phyloP scores from a whole-genome alignment of 441 rosid genomes.

The Pelargonium fulgidum region DNA sequence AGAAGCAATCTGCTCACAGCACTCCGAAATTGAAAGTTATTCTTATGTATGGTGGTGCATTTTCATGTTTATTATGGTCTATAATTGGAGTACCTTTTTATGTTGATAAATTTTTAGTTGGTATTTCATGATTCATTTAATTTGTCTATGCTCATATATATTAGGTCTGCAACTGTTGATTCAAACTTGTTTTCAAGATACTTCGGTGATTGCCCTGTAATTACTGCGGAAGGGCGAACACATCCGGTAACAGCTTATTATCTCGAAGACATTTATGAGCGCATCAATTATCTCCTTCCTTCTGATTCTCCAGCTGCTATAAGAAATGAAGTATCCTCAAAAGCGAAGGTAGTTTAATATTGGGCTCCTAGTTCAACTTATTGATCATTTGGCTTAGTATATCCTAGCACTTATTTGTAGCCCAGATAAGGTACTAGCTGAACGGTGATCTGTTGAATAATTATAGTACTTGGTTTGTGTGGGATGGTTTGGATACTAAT shows the following conservation, averaged over 20 bases:
- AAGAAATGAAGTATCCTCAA: slow-evolving; percentile 43
- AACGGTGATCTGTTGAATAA: no score
- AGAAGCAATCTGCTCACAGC: slow-evolving; percentile 55
- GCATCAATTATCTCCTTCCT: slow-evolving; percentile 54
- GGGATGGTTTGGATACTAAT: background rate
- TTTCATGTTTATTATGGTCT: slow-evolving; percentile 14
- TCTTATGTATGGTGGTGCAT: slow-evolving; percentile 54
- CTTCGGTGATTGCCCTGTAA: slow-evolving; percentile 83
- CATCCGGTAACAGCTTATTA: slow-evolving; percentile 75
- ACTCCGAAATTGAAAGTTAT: slow-evolving; percentile 64
- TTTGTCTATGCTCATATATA: slow-evolving; percentile 17
- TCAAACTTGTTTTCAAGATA: slow-evolving; percentile 72
- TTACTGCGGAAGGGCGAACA: slow-evolving; percentile 80
- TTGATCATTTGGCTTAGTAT: no score
- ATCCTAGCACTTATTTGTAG: no score
- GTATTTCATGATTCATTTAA: slow-evolving; percentile 19
- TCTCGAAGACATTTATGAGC: slow-evolving; percentile 85
- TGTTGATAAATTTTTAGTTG: slow-evolving; percentile 2
- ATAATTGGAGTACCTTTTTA: slow-evolving; percentile 3
- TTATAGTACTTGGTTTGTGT: background rate
- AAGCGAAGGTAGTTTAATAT: slow-evolving; percentile 45
- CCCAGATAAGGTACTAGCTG: no score
- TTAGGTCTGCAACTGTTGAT: slow-evolving; percentile 98
- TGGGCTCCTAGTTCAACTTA: slow-evolving; percentile 10
- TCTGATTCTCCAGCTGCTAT: slow-evolving; percentile 84